Evolutionary conservation across 495 filamentous ascomycete species (phyloP).

Genomic region (Achaetomiella virescens): DNA sequence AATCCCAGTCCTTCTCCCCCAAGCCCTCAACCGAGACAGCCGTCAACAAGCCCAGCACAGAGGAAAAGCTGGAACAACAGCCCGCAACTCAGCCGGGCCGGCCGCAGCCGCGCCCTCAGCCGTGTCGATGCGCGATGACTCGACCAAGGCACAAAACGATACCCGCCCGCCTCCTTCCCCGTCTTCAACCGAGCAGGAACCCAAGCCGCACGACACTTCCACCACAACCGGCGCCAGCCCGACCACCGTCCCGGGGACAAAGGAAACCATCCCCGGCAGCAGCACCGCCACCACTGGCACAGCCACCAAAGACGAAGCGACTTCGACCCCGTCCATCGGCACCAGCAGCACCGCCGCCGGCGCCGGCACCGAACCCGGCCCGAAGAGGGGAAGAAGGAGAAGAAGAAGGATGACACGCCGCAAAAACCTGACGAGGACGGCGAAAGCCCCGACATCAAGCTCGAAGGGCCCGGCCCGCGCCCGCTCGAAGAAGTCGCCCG

Average conservation of each 20-base stretch:
- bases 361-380: background rate
- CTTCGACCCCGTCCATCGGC: background rate
- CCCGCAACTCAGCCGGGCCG: constrained; percentile 13
- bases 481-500: constrained; percentile 36
- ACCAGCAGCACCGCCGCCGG: background rate
- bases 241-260: too few relatives aligned
- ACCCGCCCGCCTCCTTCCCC: constrained; percentile 23
- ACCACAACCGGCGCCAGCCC: too few relatives aligned
- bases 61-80: background rate
- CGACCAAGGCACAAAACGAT: constrained; percentile 34
- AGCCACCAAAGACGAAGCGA: background rate
- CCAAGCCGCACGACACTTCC: too few relatives aligned
- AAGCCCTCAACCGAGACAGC: background rate
- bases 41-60: background rate
- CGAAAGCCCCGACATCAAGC: constrained; percentile 27
- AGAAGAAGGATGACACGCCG: constrained; percentile 26
- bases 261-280: background rate
- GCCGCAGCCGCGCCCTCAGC: constrained; percentile 26
- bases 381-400: constrained; percentile 5
- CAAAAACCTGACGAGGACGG: constrained; percentile 24
- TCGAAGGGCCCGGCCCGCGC: constrained; percentile 39
- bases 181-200: background rate
- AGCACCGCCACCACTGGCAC: constrained; percentile 1
- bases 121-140: constrained; percentile 21
- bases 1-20: background rate